Evolutionary conservation across 139 green algal species (phyloP), one percentile per base, ranked within the genome.

Genomic region (Ettlia oleoabundans): DNA sequence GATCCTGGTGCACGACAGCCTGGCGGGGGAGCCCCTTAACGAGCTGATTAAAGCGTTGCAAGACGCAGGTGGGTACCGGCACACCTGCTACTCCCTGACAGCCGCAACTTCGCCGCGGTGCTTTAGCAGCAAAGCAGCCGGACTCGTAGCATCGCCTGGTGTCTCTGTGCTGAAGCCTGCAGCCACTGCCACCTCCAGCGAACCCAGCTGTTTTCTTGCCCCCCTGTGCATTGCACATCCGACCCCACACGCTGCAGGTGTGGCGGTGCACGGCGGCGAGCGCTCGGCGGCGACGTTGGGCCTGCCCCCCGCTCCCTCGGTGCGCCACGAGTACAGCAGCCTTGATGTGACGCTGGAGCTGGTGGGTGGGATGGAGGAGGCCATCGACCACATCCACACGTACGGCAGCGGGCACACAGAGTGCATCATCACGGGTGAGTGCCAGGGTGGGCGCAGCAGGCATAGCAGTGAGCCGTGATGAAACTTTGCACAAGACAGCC

Each of bases 311-410:
- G 91, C 95, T 0, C 92, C 93, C 13, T 82, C 85, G 1, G 43
- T 83, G 1, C 89, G 91, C 21, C 88, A 97, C 82, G 97, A 99
- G 91, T 99, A 99, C 90, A 92, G 92, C 63, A 89, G 83, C 41
- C 67, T 93, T 67, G 91, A 92, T 1, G 88, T 95, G 3, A 97
- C 95, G 1, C 38, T 99, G 28, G 96, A 99, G 89, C 84, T 98
- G 38, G 96, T 99, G 65, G 74, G 83, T 35, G 76, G 78, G 52
- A 87, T 97, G 90, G 83, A 92, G 9, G 90, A 91, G 47, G 96
- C 96, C 24, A 95, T 99, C 26, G 93, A 98, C 73, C 90, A 98
- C 89, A 97, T 99, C 64, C 96, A 99, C 88, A 72, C 79, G 13
- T 84, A 97, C 85, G 95, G 96, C 76, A 94, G 85, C 78, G 80